Percentiles rank a stretch among this genome's conserved stretches.
phyloP scores from a whole-genome alignment of 2,329 filamentous ascomycete species.

The Allantophomopsis cytisporea region DNA sequence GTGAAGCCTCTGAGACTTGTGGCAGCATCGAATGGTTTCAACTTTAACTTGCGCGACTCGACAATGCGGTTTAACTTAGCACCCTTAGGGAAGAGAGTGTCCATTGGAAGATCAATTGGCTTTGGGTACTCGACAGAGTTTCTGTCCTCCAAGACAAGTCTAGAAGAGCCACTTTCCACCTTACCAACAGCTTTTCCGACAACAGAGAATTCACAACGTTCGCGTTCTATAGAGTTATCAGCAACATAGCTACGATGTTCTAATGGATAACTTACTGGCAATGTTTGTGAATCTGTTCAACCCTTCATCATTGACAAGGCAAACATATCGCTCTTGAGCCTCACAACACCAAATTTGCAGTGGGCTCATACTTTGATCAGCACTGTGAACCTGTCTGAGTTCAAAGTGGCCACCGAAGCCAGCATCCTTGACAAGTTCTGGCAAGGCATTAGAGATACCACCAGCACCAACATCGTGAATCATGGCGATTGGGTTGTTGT shows the following conservation, averaged over 20 bases:
- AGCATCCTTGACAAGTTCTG: constrained; percentile 84
- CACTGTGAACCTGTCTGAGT: constrained; percentile 83
- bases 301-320: constrained; percentile 70
- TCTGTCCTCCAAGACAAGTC: constrained; percentile 68
- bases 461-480: constrained; percentile 97
- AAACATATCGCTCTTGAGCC: constrained; percentile 89
- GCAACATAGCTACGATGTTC: neutral
- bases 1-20: constrained; percentile 44
- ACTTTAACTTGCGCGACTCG: constrained; percentile 49
- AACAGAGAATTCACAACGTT: constrained; percentile 85
- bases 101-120: constrained; percentile 83
- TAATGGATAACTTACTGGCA: constrained; percentile 28
- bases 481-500: constrained; percentile 82
- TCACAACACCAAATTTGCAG: constrained; percentile 98
- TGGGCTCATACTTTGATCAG: constrained; percentile 84
- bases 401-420: constrained; percentile 86
- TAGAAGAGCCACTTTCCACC: constrained; percentile 49
- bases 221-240: constrained; percentile 41
- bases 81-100: constrained; percentile 75
- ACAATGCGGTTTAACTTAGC: constrained; percentile 70
- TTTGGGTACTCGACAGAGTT: constrained; percentile 61
- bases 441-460: constrained; percentile 69
- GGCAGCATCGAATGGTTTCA: constrained; percentile 59
- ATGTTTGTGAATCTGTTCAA: constrained; percentile 65
- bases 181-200: constrained; percentile 64